Evolutionary conservation across 2,329 filamentous ascomycete species (phyloP).

Genomic region (Thelonectria blattea): DNA sequence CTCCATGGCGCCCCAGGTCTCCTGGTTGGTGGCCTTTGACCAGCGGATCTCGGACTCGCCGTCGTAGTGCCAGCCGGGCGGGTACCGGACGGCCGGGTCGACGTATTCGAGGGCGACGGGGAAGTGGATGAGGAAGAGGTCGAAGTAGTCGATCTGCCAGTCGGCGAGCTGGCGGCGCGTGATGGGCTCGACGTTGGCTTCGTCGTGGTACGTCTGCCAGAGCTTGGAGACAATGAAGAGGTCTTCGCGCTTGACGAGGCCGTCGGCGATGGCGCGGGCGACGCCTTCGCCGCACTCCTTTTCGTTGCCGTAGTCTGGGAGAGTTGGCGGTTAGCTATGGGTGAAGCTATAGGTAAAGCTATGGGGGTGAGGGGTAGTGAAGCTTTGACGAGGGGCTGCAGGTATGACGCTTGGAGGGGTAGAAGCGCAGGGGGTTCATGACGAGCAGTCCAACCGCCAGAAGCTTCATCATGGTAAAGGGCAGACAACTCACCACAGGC

Average conservation of each 20-base stretch:
- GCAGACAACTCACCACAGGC: slow-evolving; percentile 57
- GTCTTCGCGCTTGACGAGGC: slow-evolving; percentile 81
- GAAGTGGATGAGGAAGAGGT: slow-evolving; percentile 90
- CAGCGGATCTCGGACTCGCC: slow-evolving; percentile 65
- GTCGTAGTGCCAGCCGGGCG: slow-evolving; percentile 77
- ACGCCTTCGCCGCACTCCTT: slow-evolving; percentile 78
- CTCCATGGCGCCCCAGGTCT: slow-evolving; percentile 87
- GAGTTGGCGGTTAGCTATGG: neutral
- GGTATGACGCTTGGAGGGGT: slow-evolving; percentile 29
- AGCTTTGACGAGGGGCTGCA: neutral
- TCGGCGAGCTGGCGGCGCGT: slow-evolving; percentile 77
- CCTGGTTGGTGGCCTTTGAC: slow-evolving; percentile 74
- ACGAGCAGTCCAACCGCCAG: slow-evolving; percentile 15
- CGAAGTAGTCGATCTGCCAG: slow-evolving; percentile 88
- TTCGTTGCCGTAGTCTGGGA: slow-evolving; percentile 85
- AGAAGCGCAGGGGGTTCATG: slow-evolving; percentile 30
- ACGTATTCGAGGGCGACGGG: slow-evolving; percentile 86
- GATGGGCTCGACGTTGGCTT: slow-evolving; percentile 77
- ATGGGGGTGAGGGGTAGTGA: no score
- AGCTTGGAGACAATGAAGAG: slow-evolving; percentile 94
- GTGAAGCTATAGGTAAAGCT: neutral
- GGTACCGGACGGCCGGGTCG: slow-evolving; percentile 79
- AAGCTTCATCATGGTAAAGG: neutral
- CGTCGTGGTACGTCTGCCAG: slow-evolving; percentile 90
- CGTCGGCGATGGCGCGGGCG: slow-evolving; percentile 79